A percentile compares a stretch with the other conserved stretches of the same genome.
Evolutionary conservation across 139 green algal species (phyloP).

Genomic region (Bryopsis sp.): DNA sequence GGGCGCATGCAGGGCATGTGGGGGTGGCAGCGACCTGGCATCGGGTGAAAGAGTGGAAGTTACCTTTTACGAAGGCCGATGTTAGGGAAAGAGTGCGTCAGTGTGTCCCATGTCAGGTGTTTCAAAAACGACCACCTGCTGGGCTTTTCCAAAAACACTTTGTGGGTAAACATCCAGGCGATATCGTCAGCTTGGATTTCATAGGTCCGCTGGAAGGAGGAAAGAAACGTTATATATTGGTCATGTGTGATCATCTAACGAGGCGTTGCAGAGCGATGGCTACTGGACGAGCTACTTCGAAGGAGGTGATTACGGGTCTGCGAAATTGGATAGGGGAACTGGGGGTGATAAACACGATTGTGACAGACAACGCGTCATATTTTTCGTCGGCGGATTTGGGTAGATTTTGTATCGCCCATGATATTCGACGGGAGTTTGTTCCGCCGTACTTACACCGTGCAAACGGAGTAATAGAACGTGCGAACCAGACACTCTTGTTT

Average conservation of each 20-base stretch:
- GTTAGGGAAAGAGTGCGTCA: background rate
- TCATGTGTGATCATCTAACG: background rate
- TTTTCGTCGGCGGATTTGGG: background rate
- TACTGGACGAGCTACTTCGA: background rate
- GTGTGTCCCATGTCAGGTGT: background rate
- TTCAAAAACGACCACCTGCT: background rate
- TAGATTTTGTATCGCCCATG: background rate
- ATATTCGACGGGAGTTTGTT: background rate
- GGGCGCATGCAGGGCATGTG: background rate
- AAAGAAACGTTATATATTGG: background rate
- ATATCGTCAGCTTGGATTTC: background rate
- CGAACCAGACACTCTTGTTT: background rate
- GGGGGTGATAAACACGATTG: background rate
- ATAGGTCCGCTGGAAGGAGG: background rate
- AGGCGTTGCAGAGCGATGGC: background rate
- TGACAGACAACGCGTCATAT: slow-evolving; percentile 1
- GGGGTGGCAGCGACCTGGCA: background rate
- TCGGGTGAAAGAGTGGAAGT: background rate
- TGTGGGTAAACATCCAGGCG: background rate
- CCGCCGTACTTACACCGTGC: background rate
- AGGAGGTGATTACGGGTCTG: background rate
- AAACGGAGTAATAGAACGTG: slow-evolving; percentile 7
- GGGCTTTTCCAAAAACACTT: background rate
- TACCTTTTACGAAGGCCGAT: background rate
- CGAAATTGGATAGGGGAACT: background rate